Percentiles rank a stretch among this genome's conserved stretches.
Evolutionary conservation across 768 basidiomycete species (phyloP).

Genomic region (Lactifluus echinatus): DNA sequence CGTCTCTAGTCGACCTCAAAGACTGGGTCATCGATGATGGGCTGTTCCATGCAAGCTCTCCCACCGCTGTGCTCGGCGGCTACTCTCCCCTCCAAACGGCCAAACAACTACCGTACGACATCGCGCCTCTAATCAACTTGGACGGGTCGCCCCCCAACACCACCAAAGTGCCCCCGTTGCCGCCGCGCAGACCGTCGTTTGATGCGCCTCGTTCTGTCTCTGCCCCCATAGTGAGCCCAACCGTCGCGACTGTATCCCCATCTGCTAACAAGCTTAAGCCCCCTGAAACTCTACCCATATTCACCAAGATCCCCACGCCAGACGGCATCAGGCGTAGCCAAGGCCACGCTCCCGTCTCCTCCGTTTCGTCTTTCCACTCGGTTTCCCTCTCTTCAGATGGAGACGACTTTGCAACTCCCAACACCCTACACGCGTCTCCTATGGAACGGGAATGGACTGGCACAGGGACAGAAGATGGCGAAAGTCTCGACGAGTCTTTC

Average conservation of each 20-base stretch:
- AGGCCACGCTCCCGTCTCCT: conserved; percentile 51
- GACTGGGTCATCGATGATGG: conserved; percentile 65
- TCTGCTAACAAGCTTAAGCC: conserved; percentile 38
- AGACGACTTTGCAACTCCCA: conserved; percentile 22
- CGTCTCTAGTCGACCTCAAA: conserved; percentile 57
- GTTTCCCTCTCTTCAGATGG: conserved; percentile 65
- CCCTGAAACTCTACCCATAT: conserved; percentile 29
- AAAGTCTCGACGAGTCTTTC: conserved; percentile 56
- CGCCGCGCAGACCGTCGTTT: conserved; percentile 51
- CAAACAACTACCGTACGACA: conserved; percentile 14
- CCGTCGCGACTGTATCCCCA: conserved; percentile 27
- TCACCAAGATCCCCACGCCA: conserved; percentile 26
- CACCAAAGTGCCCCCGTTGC: conserved; percentile 43
- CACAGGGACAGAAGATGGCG: conserved; percentile 37
- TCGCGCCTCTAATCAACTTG: conserved; percentile 43
- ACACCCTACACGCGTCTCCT: conserved; percentile 28
- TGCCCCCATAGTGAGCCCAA: conserved; percentile 35
- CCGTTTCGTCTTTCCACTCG: conserved; percentile 72
- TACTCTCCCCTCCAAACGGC: background rate
- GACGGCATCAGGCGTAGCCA: conserved; percentile 28
- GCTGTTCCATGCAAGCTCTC: conserved; percentile 18
- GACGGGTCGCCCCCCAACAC: conserved; percentile 36
- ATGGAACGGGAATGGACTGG: conserved; percentile 33
- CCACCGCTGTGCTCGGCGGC: background rate
- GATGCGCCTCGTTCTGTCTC: conserved; percentile 36